A percentile compares a stretch with the other conserved stretches of the same genome.
Evolutionary conservation across 768 basidiomycete species (phyloP).

Genomic region (Lactarius evosmus): DNA sequence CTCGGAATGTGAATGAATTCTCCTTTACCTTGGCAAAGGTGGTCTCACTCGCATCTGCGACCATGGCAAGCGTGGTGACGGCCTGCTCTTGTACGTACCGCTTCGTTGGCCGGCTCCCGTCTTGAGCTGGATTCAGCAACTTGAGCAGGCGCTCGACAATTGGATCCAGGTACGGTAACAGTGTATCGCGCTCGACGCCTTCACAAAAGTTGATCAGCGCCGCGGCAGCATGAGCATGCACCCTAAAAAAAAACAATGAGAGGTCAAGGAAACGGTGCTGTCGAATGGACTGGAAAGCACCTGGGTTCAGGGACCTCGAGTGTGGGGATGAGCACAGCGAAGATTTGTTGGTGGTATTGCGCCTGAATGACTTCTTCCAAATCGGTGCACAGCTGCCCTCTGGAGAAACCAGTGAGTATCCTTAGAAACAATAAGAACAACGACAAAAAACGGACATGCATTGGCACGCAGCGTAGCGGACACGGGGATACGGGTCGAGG

Average conservation of each 20-base stretch:
- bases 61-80: slow-evolving; percentile 85
- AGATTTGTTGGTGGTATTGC: slow-evolving; percentile 62
- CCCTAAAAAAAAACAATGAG: slow-evolving; percentile 42
- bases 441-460: slow-evolving; percentile 55
- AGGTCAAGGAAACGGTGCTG: neutral
- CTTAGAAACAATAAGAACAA: neutral
- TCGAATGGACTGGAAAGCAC: slow-evolving; percentile 38
- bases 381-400: slow-evolving; percentile 88
- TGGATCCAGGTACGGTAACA: slow-evolving; percentile 74
- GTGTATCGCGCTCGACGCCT: slow-evolving; percentile 69
- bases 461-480: slow-evolving; percentile 77
- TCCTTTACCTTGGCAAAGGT: slow-evolving; percentile 64
- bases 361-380: slow-evolving; percentile 81
- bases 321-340: slow-evolving; percentile 66
- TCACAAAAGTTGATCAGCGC: slow-evolving; percentile 92
- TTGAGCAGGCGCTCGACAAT: slow-evolving; percentile 72
- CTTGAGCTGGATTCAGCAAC: slow-evolving; percentile 52
- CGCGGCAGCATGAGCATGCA: slow-evolving; percentile 83
- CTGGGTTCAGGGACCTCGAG: slow-evolving; percentile 73
- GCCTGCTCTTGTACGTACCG: slow-evolving; percentile 86
- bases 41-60: slow-evolving; percentile 78
- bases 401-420: slow-evolving; percentile 32
- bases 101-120: slow-evolving; percentile 40
- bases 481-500: slow-evolving; percentile 70
- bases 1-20: neutral